phyloP scores from a whole-genome alignment of 169 alveolate species.

The Miamiensis avidus region DNA sequence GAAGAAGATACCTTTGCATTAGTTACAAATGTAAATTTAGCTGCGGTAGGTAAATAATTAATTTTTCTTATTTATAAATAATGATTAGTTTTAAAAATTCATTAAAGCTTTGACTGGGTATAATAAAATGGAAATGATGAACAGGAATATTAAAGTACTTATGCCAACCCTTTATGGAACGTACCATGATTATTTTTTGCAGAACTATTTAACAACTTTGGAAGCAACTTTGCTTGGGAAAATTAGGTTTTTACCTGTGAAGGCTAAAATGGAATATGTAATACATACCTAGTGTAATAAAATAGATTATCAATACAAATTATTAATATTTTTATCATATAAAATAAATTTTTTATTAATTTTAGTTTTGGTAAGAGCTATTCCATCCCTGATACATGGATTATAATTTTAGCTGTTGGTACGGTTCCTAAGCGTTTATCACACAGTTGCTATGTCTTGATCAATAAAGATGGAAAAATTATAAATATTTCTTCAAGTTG shows the following conservation, averaged over 20 bases:
- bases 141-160: constrained; percentile 54
- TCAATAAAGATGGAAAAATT: constrained; percentile 21
- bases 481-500: constrained; percentile 10
- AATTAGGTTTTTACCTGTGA: constrained; percentile 21
- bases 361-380: constrained; percentile 30
- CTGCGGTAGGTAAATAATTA: constrained; percentile 22
- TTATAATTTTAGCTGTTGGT: constrained; percentile 27
- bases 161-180: constrained; percentile 66
- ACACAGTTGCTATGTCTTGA: constrained; percentile 17
- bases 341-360: background rate
- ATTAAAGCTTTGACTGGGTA: constrained; percentile 47
- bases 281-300: background rate
- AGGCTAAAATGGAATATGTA: constrained; percentile 27
- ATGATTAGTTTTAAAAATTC: no score
- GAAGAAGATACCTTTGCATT: constrained; percentile 63
- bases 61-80: no score
- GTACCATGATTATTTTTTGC: constrained; percentile 59
- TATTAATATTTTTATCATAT: background rate
- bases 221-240: constrained; percentile 52
- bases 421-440: constrained; percentile 17
- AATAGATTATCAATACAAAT: no score
- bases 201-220: constrained; percentile 53
- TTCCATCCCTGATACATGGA: constrained; percentile 41
- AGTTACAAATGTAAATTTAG: constrained; percentile 52
- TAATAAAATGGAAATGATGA: constrained; percentile 53